phyloP scores from a whole-genome alignment of 495 filamentous ascomycete species.

The Trichoderma virens region DNA sequence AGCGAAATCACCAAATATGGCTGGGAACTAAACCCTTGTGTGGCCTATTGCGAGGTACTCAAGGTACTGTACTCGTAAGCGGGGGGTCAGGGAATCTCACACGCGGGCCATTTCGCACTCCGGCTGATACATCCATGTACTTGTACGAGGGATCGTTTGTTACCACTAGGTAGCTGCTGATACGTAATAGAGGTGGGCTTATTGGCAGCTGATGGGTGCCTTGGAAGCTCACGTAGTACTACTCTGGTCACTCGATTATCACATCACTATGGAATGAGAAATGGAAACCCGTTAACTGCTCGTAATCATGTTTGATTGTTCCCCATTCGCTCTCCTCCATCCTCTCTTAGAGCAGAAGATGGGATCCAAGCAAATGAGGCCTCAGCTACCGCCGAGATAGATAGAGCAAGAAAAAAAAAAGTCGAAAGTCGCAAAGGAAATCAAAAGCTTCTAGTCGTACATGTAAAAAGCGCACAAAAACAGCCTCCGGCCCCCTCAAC shows the following conservation, averaged over 20 bases:
- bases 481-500: neutral
- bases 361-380: neutral
- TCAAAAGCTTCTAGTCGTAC: slow-evolving; percentile 3
- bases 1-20: too few relatives aligned
- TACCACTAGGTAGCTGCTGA: too few relatives aligned
- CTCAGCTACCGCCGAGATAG: neutral
- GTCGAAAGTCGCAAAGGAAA: neutral
- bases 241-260: neutral
- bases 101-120: too few relatives aligned
- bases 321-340: neutral
- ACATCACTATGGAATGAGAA: neutral
- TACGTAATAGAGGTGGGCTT: too few relatives aligned
- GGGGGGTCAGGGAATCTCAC: too few relatives aligned
- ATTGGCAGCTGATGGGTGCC: too few relatives aligned
- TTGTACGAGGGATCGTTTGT: too few relatives aligned
- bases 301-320: neutral
- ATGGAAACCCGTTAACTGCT: neutral
- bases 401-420: neutral
- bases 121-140: too few relatives aligned
- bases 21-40: too few relatives aligned
- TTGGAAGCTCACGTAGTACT: too few relatives aligned
- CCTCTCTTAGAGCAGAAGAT: neutral
- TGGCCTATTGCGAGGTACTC: too few relatives aligned
- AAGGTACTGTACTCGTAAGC: too few relatives aligned
- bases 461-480: neutral